These are phyloP conservation scores for Backusella australiensis DNA, from an alignment of 192 early-diverging fungal species.

Conservation along the genomic window DNA sequence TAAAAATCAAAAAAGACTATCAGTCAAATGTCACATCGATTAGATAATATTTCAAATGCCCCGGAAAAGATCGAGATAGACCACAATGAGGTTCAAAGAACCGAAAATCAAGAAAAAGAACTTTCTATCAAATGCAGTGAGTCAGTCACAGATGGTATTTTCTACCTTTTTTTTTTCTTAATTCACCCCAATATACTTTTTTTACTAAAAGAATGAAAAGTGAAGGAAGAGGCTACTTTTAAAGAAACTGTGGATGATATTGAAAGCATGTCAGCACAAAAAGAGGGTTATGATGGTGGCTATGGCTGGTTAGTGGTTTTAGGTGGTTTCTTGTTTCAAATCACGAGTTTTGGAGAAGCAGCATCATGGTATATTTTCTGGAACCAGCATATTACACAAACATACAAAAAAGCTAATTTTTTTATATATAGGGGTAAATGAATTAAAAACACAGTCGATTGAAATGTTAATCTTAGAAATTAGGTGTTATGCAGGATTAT, in stretches of 20 bases:
- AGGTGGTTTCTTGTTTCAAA: conserved; percentile 40
- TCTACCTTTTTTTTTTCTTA: neutral
- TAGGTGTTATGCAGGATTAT: conserved; percentile 35
- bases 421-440: neutral
- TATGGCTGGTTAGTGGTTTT: conserved; percentile 43
- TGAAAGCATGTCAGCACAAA: neutral
- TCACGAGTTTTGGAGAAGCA: conserved; percentile 13
- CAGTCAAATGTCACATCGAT: neutral
- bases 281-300: conserved; percentile 29
- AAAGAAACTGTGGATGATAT: neutral
- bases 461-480: neutral
- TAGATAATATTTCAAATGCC: neutral
- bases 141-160: neutral
- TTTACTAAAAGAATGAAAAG: neutral
- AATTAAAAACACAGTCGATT: neutral
- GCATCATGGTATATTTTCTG: conserved; percentile 11
- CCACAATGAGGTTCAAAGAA: neutral
- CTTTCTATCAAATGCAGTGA: neutral
- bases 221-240: neutral
- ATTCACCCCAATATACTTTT: neutral
- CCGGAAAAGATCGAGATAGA: neutral
- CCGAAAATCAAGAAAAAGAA: neutral
- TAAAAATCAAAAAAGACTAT: neutral
- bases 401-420: neutral
- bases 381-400: neutral